These are phyloP conservation scores for Phaeosphaeria sp. DNA, from an alignment of 2,329 filamentous ascomycete genomes.

Conservation along the genomic window DNA sequence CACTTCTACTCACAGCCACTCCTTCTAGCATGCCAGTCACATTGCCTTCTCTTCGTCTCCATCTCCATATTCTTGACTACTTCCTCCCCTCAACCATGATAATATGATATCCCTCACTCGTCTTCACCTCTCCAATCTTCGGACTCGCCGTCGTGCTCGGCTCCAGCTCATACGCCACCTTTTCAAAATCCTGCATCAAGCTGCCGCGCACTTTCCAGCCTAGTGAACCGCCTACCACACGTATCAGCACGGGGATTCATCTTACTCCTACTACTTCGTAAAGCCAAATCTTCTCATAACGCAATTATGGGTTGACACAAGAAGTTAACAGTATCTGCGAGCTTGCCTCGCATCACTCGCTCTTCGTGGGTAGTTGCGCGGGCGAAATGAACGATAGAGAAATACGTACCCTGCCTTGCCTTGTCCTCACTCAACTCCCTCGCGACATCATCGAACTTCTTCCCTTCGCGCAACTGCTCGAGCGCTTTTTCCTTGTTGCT, in stretches of 20 bases:
- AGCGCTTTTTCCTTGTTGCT: constrained; percentile 79
- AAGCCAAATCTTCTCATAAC: too few species aligned
- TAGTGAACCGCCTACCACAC: constrained; percentile 67
- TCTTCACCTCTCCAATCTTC: constrained; percentile 74
- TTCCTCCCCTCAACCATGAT: constrained; percentile 77
- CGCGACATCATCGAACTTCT: constrained; percentile 78
- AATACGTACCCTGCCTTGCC: constrained; percentile 59
- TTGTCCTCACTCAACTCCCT: constrained; percentile 79
- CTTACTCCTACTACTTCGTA: too few species aligned
- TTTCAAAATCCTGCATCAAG: constrained; percentile 73
- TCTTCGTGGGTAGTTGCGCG: too few species aligned
- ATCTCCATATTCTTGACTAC: constrained; percentile 13
- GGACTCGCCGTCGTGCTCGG: constrained; percentile 69
- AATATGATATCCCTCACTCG: constrained; percentile 78
- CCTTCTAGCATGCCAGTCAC: too few species aligned
- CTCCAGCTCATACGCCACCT: constrained; percentile 73
- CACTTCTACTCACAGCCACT: too few species aligned
- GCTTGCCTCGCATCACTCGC: too few species aligned
- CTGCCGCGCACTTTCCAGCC: constrained; percentile 76
- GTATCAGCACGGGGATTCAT: neutral
- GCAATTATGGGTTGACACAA: too few species aligned
- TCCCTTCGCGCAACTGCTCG: constrained; percentile 69
- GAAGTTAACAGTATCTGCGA: too few species aligned
- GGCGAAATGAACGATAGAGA: neutral
- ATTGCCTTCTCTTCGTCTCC: neutral